These are phyloP conservation scores for Didymella pomorum DNA, from an alignment of 2,329 filamentous ascomycete genomes.

Conservation along the genomic window DNA sequence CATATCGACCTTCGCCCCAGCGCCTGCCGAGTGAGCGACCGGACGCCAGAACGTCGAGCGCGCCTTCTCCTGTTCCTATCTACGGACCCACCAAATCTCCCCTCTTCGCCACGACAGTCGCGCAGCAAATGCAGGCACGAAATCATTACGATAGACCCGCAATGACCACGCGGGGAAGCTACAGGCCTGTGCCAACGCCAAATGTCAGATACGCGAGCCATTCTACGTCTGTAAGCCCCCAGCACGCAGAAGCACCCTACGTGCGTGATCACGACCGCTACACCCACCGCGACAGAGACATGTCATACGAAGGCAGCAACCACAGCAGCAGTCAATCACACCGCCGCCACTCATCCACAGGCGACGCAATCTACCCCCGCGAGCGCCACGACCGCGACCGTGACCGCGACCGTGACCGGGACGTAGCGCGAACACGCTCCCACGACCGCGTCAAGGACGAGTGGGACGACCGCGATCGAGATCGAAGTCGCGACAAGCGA, in stretches of 20 bases:
- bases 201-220: slow-evolving; percentile 37
- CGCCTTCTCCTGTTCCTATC: slow-evolving; percentile 36
- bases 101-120: slow-evolving; percentile 58
- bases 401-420: slow-evolving; percentile 28
- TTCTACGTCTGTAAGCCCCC: slow-evolving; percentile 26
- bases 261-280: slow-evolving; percentile 29
- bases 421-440: slow-evolving; percentile 32
- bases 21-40: slow-evolving; percentile 22
- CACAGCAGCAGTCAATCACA: slow-evolving; percentile 26
- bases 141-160: slow-evolving; percentile 44
- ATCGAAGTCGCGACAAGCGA: slow-evolving; percentile 24
- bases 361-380: slow-evolving; percentile 38
- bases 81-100: slow-evolving; percentile 57
- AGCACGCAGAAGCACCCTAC: slow-evolving; percentile 35
- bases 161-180: slow-evolving; percentile 37
- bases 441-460: slow-evolving; percentile 41
- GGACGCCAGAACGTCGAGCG: slow-evolving; percentile 28
- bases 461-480: slow-evolving; percentile 34
- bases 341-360: slow-evolving; percentile 31
- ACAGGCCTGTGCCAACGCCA: slow-evolving; percentile 33
- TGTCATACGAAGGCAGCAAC: slow-evolving; percentile 18
- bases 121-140: slow-evolving; percentile 49
- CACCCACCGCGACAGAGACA: slow-evolving; percentile 12
- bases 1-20: slow-evolving; percentile 41
- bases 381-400: slow-evolving; percentile 30